These are phyloP conservation scores for Dalbergia cochinchinensis DNA, from an alignment of 306 rosid species.

Conservation along the genomic window DNA sequence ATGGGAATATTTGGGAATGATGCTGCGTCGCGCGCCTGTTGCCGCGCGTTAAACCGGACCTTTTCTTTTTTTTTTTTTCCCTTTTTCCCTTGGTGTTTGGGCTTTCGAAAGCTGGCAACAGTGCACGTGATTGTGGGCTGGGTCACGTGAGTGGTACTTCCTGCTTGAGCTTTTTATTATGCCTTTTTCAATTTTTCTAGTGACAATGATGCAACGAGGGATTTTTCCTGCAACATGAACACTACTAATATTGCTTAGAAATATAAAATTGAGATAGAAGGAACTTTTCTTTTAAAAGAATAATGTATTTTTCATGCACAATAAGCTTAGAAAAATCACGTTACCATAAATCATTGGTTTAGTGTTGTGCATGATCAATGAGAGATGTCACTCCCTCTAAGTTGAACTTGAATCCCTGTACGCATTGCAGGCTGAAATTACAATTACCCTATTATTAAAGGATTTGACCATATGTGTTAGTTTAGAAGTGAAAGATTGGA, in stretches of 20 bases:
- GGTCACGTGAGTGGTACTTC: conserved; percentile 32
- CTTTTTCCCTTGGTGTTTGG: background rate
- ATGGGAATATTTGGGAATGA: background rate
- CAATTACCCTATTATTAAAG: background rate
- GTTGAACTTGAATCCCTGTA: too few relatives aligned
- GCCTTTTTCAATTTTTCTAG: background rate
- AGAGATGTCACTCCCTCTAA: background rate
- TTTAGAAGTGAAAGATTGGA: background rate
- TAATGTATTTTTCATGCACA: too few relatives aligned
- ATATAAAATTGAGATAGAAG: too few relatives aligned
- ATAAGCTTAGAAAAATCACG: too few relatives aligned
- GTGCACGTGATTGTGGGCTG: conserved; percentile 50
- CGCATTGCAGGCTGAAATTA: background rate
- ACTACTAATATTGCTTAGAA: too few relatives aligned
- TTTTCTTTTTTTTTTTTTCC: background rate
- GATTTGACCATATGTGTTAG: background rate
- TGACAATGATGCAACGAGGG: background rate
- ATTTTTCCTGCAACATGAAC: background rate
- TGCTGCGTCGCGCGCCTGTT: too few relatives aligned
- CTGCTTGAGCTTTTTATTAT: background rate
- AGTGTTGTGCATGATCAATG: background rate
- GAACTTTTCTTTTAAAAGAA: too few relatives aligned
- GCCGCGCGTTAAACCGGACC: conserved; percentile 29
- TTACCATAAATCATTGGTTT: too few relatives aligned
- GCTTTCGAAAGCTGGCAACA: conserved; percentile 13